Percentiles rank a stretch among this genome's conserved stretches.
phyloP scores from a whole-genome alignment of 2,329 filamentous ascomycete genomes.

The Escovopsis sp. region DNA sequence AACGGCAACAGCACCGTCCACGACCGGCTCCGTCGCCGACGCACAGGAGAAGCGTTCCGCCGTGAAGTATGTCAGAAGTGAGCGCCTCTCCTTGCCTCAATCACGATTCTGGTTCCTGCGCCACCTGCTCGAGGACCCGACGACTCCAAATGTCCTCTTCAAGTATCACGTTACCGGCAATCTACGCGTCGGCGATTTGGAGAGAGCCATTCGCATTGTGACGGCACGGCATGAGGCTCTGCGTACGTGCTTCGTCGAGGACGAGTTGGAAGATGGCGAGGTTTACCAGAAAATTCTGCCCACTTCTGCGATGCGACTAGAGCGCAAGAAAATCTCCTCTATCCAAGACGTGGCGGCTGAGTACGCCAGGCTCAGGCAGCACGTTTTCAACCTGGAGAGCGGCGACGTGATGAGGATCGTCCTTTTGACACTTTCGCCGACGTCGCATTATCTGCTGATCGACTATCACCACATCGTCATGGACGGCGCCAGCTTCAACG shows the following conservation, averaged over 20 bases:
- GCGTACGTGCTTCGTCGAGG: slow-evolving; percentile 9
- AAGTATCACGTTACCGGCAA: neutral
- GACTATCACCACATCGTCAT: slow-evolving; percentile 35
- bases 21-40: no score
- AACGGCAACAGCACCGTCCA: no score
- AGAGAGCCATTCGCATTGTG: neutral
- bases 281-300: slow-evolving; percentile 13
- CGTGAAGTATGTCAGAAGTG: no score
- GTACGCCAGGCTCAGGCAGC: slow-evolving; percentile 14
- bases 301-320: slow-evolving; percentile 14
- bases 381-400: slow-evolving; percentile 23
- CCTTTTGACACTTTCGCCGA: slow-evolving; percentile 19
- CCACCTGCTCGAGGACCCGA: neutral
- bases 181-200: neutral
- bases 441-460: slow-evolving; percentile 27
- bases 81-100: neutral
- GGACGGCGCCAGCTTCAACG: slow-evolving; percentile 31
- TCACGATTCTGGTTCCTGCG: neutral
- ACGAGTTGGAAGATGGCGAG: slow-evolving; percentile 4
- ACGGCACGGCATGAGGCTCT: slow-evolving; percentile 9
- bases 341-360: slow-evolving; percentile 11
- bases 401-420: slow-evolving; percentile 19
- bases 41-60: no score
- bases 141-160: neutral
- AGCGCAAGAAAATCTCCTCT: slow-evolving; percentile 9